Base-by-base conservation (phyloP, 108 stramenopile genomes). In the Skeletonema costatum region DNA sequence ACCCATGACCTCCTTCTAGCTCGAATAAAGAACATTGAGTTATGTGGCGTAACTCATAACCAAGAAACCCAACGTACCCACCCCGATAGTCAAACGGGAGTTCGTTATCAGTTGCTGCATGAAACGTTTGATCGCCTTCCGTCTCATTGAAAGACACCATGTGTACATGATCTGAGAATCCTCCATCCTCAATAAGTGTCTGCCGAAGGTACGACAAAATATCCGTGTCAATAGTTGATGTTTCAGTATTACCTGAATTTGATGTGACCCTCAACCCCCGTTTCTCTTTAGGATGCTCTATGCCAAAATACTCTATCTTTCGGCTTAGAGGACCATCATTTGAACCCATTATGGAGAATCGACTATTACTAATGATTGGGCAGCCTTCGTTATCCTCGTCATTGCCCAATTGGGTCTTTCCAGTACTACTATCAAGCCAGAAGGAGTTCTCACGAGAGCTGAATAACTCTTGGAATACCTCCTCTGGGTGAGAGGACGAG, bases 11-110 rank as follows among this genome's bases (percentile, higher is more conserved):
- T 14, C 72, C 60, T 59, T 89, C 82, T 13, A 60, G 66, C 12
- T 81, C 73, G 36, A 87, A 35, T 33, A 92, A 69, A 25, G 70
- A 74, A 35, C 70, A 81, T 59, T 78, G 81, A 25, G 88, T 88
- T 68, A 91, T 90, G 75, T 90, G 88, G 7, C 91, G 85, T 9
- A 91, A 89, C 81, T 95, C 93, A 66, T 95, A 95, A 1, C 91
- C 89, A 33, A 95, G 75, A 71, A 86, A 92, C 16, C 93, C 93
- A 25, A 95, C 82, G 76, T 90, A 90, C 11, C 93, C 93, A 60
- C 93, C 93, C 9, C 91, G 91, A 70, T 88, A 94, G 32, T 88
- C 74, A 71, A 94, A 94, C 9, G 91, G 90, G 32, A 89, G 48
- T 51, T 31, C 76, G 73, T 72, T 10, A 63, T 61, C 60, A 32